Conservation (phyloP, 495 filamentous ascomycete species). For the Talaromyces liani region DNA sequence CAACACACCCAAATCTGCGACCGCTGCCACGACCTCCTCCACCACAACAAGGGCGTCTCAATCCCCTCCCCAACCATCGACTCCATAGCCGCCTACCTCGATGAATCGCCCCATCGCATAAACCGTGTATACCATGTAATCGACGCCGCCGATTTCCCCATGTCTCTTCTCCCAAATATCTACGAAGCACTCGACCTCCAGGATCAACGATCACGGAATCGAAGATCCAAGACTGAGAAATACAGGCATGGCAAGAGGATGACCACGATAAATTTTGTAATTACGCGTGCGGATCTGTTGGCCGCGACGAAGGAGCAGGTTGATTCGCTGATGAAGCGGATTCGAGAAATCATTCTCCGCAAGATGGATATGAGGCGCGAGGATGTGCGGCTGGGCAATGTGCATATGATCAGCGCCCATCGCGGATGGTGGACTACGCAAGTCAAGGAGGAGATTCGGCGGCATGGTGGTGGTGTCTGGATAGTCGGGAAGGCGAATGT, state of each 20-base stretch:
- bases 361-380: slow-evolving; percentile 54
- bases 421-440: slow-evolving; percentile 81
- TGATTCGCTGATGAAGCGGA: slow-evolving; percentile 72
- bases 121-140: slow-evolving; percentile 96
- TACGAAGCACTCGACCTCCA: slow-evolving; percentile 50
- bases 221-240: slow-evolving; percentile 55
- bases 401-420: slow-evolving; percentile 76
- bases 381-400: slow-evolving; percentile 69
- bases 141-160: slow-evolving; percentile 95
- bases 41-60: slow-evolving; percentile 62
- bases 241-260: slow-evolving; percentile 56
- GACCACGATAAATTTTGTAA: slow-evolving; percentile 70
- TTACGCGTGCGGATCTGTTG: slow-evolving; percentile 82
- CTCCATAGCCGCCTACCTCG: slow-evolving; percentile 71
- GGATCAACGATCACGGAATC: slow-evolving; percentile 66
- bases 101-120: slow-evolving; percentile 72
- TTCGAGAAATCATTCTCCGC: slow-evolving; percentile 64
- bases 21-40: slow-evolving; percentile 72
- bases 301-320: slow-evolving; percentile 74
- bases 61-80: slow-evolving; percentile 71
- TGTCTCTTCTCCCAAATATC: slow-evolving; percentile 72
- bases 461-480: slow-evolving; percentile 83
- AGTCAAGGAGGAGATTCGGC: slow-evolving; percentile 74
- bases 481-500: slow-evolving; percentile 98
- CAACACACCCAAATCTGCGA: slow-evolving; percentile 56